Evolutionary conservation across 768 basidiomycete genomes (phyloP).

Genomic region (Phanerochaete sordida): DNA sequence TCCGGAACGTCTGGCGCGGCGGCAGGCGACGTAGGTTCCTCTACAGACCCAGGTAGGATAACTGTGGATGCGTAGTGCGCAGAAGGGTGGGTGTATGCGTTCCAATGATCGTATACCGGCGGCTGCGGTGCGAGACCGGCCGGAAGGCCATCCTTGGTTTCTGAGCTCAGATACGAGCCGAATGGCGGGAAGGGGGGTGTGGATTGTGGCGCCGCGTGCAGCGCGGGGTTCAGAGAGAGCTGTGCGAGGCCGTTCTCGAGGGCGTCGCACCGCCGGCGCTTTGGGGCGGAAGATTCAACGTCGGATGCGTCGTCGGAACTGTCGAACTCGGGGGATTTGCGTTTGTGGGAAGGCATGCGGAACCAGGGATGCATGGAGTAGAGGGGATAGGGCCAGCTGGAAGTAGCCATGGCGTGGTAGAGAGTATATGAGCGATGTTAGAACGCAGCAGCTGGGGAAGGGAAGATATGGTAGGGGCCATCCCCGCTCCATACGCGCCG

Average conservation of each 20-base stretch:
- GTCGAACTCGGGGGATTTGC: constrained; percentile 28
- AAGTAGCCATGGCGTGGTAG: constrained; percentile 33
- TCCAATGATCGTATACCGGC: not conserved
- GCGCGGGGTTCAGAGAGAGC: constrained; percentile 31
- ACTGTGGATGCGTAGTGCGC: constrained; percentile 6
- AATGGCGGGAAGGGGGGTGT: not conserved
- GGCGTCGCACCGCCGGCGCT: constrained; percentile 45
- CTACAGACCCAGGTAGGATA: constrained; percentile 35
- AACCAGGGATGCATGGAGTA: constrained; percentile 42
- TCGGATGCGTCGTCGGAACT: constrained; percentile 10
- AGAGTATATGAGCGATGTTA: not conserved
- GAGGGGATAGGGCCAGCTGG: constrained; percentile 30
- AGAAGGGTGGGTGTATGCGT: not conserved
- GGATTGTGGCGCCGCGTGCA: not conserved
- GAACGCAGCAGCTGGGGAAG: too few relatives aligned
- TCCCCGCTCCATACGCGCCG: not conserved
- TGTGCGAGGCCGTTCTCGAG: constrained; percentile 59
- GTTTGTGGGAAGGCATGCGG: constrained; percentile 36
- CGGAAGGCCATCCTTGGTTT: not conserved
- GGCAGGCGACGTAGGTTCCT: constrained; percentile 34
- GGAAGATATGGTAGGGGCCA: too few relatives aligned
- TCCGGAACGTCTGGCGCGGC: constrained; percentile 36
- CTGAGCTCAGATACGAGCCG: not conserved
- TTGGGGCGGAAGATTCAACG: constrained; percentile 10
- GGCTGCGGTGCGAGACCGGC: not conserved